These are phyloP conservation scores for Phaffomyces thermotolerans DNA, from an alignment of 805 yeast genomes.

Conservation along the genomic window DNA sequence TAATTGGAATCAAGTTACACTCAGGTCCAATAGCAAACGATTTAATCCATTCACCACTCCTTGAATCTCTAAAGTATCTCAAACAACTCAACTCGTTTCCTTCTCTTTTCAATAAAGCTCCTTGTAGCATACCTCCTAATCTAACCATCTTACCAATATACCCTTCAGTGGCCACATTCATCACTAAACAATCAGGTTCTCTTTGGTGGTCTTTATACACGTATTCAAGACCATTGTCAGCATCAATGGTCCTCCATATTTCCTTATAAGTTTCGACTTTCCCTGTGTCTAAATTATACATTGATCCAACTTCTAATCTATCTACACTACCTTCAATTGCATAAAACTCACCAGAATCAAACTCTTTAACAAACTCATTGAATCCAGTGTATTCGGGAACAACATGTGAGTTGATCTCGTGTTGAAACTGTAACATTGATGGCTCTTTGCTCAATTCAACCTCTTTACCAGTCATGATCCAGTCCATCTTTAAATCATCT, in stretches of 20 bases:
- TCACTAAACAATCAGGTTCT: not conserved
- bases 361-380: constrained; percentile 2
- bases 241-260: constrained; percentile 47
- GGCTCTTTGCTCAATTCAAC: constrained; percentile 12
- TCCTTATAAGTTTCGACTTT: constrained; percentile 39
- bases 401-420: constrained; percentile 20
- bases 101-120: constrained; percentile 24
- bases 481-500: constrained; percentile 16
- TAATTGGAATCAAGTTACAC: not conserved
- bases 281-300: constrained; percentile 41
- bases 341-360: constrained; percentile 35
- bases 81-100: not conserved
- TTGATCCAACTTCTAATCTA: constrained; percentile 43
- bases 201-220: not conserved
- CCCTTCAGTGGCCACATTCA: too few species aligned
- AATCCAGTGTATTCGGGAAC: constrained; percentile 16
- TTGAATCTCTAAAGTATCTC: not conserved
- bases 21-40: too few species aligned
- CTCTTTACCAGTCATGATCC: constrained; percentile 30
- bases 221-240: constrained; percentile 10
- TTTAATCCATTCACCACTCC: too few species aligned
- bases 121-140: constrained; percentile 48
- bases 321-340: constrained; percentile 30
- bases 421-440: constrained; percentile 16
- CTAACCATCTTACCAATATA: constrained; percentile 37